These are phyloP conservation scores for Pythium periplocum DNA, from an alignment of 352 stramenopile genomes.

Conservation along the genomic window DNA sequence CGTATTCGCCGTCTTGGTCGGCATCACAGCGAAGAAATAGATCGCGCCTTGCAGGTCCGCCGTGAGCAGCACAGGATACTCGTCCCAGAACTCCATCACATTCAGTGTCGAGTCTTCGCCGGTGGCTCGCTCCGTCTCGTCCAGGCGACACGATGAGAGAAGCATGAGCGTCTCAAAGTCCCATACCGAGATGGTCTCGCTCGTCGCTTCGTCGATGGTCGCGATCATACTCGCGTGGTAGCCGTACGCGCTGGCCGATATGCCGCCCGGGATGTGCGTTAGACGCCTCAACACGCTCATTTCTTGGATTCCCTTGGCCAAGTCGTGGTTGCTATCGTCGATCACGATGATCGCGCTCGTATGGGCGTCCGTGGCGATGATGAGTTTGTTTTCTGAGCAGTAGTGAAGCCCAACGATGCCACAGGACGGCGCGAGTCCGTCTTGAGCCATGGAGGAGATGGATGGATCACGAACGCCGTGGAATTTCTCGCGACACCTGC, in stretches of 20 bases:
- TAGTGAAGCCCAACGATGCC: constrained; percentile 60
- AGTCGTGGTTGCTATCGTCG: constrained; percentile 58
- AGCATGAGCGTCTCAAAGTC: constrained; percentile 71
- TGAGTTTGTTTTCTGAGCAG: constrained; percentile 70
- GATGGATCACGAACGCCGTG: constrained; percentile 6
- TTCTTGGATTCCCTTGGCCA: constrained; percentile 32
- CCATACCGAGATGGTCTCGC: constrained; percentile 52
- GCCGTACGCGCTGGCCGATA: constrained; percentile 55
- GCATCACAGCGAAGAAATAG: constrained; percentile 54
- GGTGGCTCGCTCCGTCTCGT: constrained; percentile 17
- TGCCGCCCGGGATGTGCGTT: constrained; percentile 46
- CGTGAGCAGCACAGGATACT: constrained; percentile 58
- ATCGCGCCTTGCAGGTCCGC: constrained; percentile 41
- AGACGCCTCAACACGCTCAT: constrained; percentile 50
- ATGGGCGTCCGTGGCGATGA: constrained; percentile 41
- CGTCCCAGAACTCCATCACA: constrained; percentile 58
- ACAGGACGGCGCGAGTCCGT: constrained; percentile 20
- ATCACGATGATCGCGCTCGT: constrained; percentile 53
- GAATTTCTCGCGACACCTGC: constrained; percentile 52
- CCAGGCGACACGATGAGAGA: constrained; percentile 25
- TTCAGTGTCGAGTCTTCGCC: constrained; percentile 24
- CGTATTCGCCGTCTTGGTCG: constrained; percentile 32
- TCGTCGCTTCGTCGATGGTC: constrained; percentile 31
- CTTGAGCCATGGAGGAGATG: not conserved
- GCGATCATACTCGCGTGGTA: constrained; percentile 66